phyloP scores from a whole-genome alignment of 1,139 yeast genomes.

The Hyphopichia buzzinii region DNA sequence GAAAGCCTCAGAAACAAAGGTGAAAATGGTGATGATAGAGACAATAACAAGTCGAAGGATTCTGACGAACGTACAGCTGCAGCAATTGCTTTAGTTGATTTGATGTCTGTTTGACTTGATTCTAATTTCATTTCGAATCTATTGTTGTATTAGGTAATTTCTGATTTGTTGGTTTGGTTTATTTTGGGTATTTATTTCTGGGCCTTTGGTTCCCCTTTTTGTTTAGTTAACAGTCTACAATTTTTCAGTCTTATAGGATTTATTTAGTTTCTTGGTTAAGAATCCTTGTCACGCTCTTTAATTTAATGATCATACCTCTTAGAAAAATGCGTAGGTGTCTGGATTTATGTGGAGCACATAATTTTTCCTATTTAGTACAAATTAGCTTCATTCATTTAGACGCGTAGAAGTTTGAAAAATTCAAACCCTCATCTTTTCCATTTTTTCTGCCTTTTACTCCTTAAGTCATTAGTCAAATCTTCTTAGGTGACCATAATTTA shows the following conservation, averaged over 20 bases:
- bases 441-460: too few relatives aligned
- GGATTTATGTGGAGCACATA: neutral
- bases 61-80: conserved; percentile 51
- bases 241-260: too few relatives aligned
- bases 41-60: conserved; percentile 10
- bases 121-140: neutral
- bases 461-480: too few relatives aligned
- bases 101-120: conserved; percentile 36
- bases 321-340: neutral
- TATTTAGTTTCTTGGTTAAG: too few relatives aligned
- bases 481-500: too few relatives aligned
- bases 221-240: neutral
- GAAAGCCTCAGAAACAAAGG: conserved; percentile 44
- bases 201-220: neutral
- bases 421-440: neutral
- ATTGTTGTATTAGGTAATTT: neutral
- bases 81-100: conserved; percentile 61
- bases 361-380: neutral
- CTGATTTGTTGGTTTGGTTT: neutral
- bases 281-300: too few relatives aligned
- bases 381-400: neutral
- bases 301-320: too few relatives aligned
- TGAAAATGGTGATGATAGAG: conserved; percentile 6
- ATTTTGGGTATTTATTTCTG: neutral
- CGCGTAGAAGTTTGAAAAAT: neutral